phyloP scores from a whole-genome alignment of 768 basidiomycete genomes.

The Lactifluus hygrophoroides region DNA sequence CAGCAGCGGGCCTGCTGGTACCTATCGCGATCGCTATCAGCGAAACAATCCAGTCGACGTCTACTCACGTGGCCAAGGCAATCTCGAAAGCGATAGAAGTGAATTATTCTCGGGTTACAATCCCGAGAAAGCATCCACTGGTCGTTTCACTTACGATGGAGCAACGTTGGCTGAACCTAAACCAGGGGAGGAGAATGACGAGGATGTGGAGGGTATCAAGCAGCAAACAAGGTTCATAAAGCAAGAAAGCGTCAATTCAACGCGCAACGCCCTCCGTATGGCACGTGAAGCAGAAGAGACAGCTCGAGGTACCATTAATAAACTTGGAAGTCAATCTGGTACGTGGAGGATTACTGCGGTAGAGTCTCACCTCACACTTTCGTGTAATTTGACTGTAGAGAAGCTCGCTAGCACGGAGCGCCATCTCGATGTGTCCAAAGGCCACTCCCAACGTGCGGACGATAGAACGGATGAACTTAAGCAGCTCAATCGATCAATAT shows the following conservation, averaged over 20 bases:
- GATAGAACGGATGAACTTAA: slow-evolving; percentile 93
- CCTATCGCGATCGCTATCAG: slow-evolving; percentile 37
- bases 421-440: slow-evolving; percentile 87
- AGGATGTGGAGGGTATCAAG: slow-evolving; percentile 93
- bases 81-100: slow-evolving; percentile 57
- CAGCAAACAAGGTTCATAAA: slow-evolving; percentile 82
- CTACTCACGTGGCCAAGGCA: slow-evolving; percentile 54
- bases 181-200: slow-evolving; percentile 69
- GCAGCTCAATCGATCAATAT: slow-evolving; percentile 90
- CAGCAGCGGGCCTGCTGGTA: slow-evolving; percentile 25
- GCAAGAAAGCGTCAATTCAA: slow-evolving; percentile 84
- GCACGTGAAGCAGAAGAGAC: slow-evolving; percentile 97
- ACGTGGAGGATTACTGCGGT: slow-evolving; percentile 19
- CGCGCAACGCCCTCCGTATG: slow-evolving; percentile 85
- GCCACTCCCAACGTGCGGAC: slow-evolving; percentile 77
- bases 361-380: background rate
- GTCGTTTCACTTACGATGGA: slow-evolving; percentile 51
- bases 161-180: slow-evolving; percentile 39
- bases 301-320: slow-evolving; percentile 71
- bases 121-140: slow-evolving; percentile 46
- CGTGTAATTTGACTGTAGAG: slow-evolving; percentile 36
- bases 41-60: slow-evolving; percentile 47
- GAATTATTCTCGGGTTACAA: slow-evolving; percentile 74
- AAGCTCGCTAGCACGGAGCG: slow-evolving; percentile 91
- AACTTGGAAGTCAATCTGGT: slow-evolving; percentile 93